Evolutionary conservation across 176 grass and related monocot genomes (phyloP).

Genomic region (Lolium multiflorum): DNA sequence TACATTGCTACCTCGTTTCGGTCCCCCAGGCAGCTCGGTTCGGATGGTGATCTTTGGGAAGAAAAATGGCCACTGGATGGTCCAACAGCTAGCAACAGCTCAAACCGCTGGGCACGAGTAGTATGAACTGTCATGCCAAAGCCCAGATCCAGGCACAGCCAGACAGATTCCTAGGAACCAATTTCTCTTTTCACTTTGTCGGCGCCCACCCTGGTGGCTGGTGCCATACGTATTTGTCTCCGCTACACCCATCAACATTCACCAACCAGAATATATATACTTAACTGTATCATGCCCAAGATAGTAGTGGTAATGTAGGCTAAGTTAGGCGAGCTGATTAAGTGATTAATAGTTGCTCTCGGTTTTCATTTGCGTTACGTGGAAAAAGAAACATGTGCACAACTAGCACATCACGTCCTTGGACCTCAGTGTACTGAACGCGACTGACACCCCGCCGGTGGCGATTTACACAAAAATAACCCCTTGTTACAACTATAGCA

Average conservation of each 20-base stretch:
- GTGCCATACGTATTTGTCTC: conserved; percentile 7
- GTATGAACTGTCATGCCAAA: conserved; percentile 35
- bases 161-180: conserved; percentile 33
- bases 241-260: neutral
- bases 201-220: conserved; percentile 29
- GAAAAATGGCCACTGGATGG: neutral
- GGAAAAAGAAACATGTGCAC: too few species aligned
- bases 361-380: too few species aligned
- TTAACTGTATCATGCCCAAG: neutral
- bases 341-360: too few species aligned
- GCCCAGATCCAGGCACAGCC: conserved; percentile 38
- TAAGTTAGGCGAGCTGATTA: neutral
- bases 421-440: too few species aligned
- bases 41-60: neutral
- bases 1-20: neutral
- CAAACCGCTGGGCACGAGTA: neutral
- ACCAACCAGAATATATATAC: neutral
- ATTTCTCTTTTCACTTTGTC: conserved; percentile 34
- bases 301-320: neutral
- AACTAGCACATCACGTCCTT: too few species aligned
- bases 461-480: too few species aligned
- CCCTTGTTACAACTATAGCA: too few species aligned
- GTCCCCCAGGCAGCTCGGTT: conserved; percentile 1
- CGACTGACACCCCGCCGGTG: neutral
- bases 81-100: conserved; percentile 63